Evolutionary conservation across 768 basidiomycete genomes (phyloP), one percentile per base, ranked within the genome.

Genomic region (Leucosporidium creatinivorum): DNA sequence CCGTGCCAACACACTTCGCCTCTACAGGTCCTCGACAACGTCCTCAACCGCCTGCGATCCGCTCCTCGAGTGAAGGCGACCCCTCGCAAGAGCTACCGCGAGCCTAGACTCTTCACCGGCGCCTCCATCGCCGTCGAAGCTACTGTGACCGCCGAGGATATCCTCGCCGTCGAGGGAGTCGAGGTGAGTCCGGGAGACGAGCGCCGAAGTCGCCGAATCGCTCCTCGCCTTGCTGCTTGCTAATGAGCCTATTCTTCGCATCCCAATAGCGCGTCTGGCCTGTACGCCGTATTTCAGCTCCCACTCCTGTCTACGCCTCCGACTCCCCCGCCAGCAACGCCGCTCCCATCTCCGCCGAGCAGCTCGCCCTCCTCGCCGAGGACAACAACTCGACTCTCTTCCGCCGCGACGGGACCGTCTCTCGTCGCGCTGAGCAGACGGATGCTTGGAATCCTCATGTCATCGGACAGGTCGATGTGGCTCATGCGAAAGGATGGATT

Each of bases 61-160:
- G 19, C 1, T 8, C 23, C 39, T 5, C 66, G 69, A 9, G 36
- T 67, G 55, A 21, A 1, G 17, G 58, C 52, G 44, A 15, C 39
- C 8, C 12, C 65, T 44, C 61, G 63, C 28, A 62, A 70, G 26
- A 56, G 66, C 30, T 67, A 64, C 56, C 7, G 30, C 6, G 60
- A 63, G 12, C 66, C 66, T 0, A 62, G 64, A 2, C 65, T 64
- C 23, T 70, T 70, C 51, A 62, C 63, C 25, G 69, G 66, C 47
- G 65, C 60, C 49, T 61, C 62, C 25, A 61, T 70, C 63, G 26
- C 60, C 13, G 69, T 70, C 17, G 44, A 28, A 18, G 58, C 57
- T 1, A 65, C 62, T 1, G 52, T 51, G 15, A 54, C 62, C 19
- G 18, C 58, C 9, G 60, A 58, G 4, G 36, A 62, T n/a, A 30